Percentiles rank a stretch among this genome's conserved stretches.
Conservation (phyloP, 1,139 yeast species). For the Lodderomyces oxycetoniae region DNA sequence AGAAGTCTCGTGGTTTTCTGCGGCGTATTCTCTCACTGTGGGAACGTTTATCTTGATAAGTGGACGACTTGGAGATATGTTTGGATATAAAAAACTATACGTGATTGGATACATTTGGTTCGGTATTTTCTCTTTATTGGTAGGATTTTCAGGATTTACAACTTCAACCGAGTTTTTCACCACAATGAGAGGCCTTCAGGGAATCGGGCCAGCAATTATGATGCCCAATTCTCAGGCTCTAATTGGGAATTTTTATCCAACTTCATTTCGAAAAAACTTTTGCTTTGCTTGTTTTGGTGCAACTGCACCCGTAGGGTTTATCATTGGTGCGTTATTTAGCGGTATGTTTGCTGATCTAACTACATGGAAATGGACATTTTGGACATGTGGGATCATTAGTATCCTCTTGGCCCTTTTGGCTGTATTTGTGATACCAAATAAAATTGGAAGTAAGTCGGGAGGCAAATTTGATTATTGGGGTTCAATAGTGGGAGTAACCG, state of each 20-base stretch:
- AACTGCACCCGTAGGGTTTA: constrained; percentile 56
- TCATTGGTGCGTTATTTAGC: constrained; percentile 46
- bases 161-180: constrained; percentile 41
- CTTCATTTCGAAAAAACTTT: constrained; percentile 35
- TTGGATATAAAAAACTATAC: constrained; percentile 51
- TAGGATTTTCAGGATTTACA: constrained; percentile 48
- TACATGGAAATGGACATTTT: constrained; percentile 59
- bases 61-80: constrained; percentile 62
- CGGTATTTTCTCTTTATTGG: constrained; percentile 45
- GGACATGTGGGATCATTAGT: constrained; percentile 40
- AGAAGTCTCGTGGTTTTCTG: constrained; percentile 55
- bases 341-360: constrained; percentile 38
- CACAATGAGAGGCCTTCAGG: constrained; percentile 54
- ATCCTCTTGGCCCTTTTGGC: constrained; percentile 26
- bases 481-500: constrained; percentile 41
- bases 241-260: constrained; percentile 48
- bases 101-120: constrained; percentile 46
- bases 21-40: constrained; percentile 53
- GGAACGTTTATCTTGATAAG: constrained; percentile 60
- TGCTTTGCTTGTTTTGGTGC: constrained; percentile 52
- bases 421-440: constrained; percentile 40
- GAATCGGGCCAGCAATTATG: constrained; percentile 54
- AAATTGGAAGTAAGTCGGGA: constrained; percentile 20
- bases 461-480: constrained; percentile 46
- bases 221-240: constrained; percentile 57